Evolutionary conservation across 169 alveolate species (phyloP).

Genomic region (Plasmodium gonderi): DNA sequence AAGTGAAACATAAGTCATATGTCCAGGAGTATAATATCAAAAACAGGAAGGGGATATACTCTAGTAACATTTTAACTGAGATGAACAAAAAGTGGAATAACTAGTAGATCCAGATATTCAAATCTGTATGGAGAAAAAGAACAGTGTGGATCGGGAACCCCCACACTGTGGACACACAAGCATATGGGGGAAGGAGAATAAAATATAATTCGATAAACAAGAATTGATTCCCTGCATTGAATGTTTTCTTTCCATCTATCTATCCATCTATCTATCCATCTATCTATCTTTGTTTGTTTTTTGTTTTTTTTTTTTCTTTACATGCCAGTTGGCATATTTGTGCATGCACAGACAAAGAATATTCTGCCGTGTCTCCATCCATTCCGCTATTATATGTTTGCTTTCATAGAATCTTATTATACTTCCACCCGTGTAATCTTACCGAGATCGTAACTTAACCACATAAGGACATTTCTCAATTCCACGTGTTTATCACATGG

Average conservation of each 20-base stretch:
- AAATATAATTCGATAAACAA: neutral
- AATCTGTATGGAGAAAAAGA: neutral
- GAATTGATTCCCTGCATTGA: no score
- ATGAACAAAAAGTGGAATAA: slow-evolving; percentile 12
- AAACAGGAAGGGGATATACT: neutral
- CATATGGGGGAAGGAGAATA: neutral
- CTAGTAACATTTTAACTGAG: slow-evolving; percentile 37
- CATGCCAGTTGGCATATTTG: no score
- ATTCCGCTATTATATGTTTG: no score
- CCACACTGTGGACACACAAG: neutral
- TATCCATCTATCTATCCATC: no score
- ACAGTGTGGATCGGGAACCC: neutral
- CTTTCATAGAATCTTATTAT: neutral
- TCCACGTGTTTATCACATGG: no score
- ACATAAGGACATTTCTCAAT: neutral
- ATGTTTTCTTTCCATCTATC: no score
- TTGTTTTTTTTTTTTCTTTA: no score
- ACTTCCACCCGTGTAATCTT: neutral
- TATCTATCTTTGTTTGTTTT: no score
- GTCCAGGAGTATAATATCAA: slow-evolving; percentile 48
- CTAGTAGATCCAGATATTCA: neutral
- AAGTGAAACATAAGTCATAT: slow-evolving; percentile 13
- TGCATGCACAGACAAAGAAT: no score
- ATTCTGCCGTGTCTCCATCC: neutral
- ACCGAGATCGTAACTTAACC: neutral